Base-by-base conservation (phyloP, 2,329 filamentous ascomycete genomes). In the Hypoxylon sp. region DNA sequence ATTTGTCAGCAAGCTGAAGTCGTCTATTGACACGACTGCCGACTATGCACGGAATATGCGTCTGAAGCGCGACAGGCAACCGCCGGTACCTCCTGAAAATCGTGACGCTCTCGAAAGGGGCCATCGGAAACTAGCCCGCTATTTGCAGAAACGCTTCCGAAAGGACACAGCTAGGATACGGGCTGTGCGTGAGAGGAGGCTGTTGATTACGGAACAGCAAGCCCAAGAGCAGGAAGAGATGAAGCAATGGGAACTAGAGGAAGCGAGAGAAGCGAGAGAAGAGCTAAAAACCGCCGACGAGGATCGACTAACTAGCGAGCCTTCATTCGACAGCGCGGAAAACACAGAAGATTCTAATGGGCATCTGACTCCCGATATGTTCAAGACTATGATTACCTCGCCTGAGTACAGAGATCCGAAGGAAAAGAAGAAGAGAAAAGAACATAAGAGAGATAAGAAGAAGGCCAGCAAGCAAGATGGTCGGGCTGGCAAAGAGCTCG, bases 1-100 rank as follows among this genome's bases (percentile, higher is more conserved):
- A 1, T 76, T 76, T 39, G 17, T 73, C 1, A 50, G 63, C n/a
- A 46, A 59, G 0, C 46, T 75, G 1, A 67, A 62, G 35, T 17
- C 11, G 35, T 17, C 11, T 1, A 17, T 24, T 3, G 51, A 65
- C 52, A 70, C 63, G 0, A 56, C 53, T 1, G 62, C 62, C 6
- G 62, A 70, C n/a, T 48, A 52, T 32, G 47, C 67, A 24, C 68
- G 70, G 42, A 61, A 70, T 8, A 46, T 52, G 15, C 63, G 67
- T n/a, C 62, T 56, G 21, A 24, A 68, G 42, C 66, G 69, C 19
- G 65, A 73, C 47, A 56, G 11, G 0, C 15, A 31, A 0, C 52
- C 62, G 8, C 54, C 51, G 2, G 32, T 21, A 19, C 46, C 58
- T 2, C 13, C 62, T 19, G 21, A 60, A 19, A 13, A 42, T 47